Base-by-base conservation (phyloP, 257 asterid genomes). In the Datura wrightii region DNA sequence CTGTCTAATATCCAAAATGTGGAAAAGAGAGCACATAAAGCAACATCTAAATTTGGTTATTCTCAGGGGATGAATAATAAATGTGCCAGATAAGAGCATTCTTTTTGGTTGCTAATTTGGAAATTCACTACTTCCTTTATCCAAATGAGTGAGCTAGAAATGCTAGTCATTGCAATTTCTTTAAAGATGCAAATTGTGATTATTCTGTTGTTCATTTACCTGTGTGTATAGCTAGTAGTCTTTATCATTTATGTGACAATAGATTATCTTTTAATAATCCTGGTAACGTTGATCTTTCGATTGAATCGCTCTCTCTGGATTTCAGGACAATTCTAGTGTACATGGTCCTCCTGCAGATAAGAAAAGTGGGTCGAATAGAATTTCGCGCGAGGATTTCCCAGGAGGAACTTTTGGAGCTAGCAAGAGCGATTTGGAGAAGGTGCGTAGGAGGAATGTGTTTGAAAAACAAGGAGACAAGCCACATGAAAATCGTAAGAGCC, bases 401-500 rank as follows among this genome's bases (percentile, higher is more conserved):
- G 31, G 31, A 24, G 31, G 31, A 24, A 24, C 31, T 24, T 24
- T 24, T 24, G 31, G 31, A 24, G 0, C 31, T 24, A 24, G 31
- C 31, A 24, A 24, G 31, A 24, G 31, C 31, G 31, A 24, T 24
- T 24, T 24, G 31, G 31, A 24, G 31, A 24, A 24, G 31, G 31
- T 24, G 31, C 31, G 0, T 0, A 24, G 31, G 31, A 24, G 31
- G 31, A 24, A 24, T 24, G 31, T 24, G 31, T 24, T 71, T 52
- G 94, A 87, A 83, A 94, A 88, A 74, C 92, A 88, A 69, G 92
- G 89, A 9, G 95, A 93, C 83, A 88, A 89, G 89, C 79, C 90
- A 6, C 95, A 92, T 88, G 82, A 92, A 63, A 96, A 90, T 80
- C 97, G 97, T 79, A 97, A 94, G 90, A 94, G 97, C 94, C 92